Evolutionary conservation across 345 rosid species (phyloP).

Genomic region (Kandelia obovata): DNA sequence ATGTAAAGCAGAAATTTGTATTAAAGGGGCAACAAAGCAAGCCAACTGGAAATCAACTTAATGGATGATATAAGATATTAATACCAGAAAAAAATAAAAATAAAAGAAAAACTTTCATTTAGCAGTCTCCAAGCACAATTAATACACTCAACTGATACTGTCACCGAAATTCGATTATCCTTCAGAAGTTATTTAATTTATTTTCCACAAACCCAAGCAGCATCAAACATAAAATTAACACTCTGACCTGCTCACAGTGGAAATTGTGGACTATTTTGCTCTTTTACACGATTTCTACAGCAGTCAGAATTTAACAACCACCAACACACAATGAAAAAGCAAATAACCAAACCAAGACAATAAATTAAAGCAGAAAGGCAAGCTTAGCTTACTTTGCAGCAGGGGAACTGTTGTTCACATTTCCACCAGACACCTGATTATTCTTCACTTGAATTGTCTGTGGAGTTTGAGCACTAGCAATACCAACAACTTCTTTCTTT

Average conservation of each 20-base stretch:
- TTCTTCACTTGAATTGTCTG: conserved; percentile 39
- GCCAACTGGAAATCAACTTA: conserved; percentile 1
- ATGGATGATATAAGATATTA: neutral
- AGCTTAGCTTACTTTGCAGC: conserved; percentile 51
- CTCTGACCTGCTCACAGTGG: conserved; percentile 2
- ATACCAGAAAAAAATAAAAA: neutral
- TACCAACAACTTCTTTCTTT: conserved; percentile 32
- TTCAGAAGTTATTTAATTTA: neutral
- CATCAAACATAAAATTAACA: neutral
- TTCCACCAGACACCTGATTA: conserved; percentile 25
- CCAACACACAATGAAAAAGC: neutral
- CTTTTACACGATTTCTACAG: neutral
- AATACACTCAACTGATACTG: neutral
- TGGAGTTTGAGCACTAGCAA: conserved; percentile 30
- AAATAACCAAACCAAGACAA: conserved; percentile 5
- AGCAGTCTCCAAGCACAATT: neutral
- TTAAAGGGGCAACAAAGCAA: neutral
- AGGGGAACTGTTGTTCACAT: conserved; percentile 47
- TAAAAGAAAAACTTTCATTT: neutral
- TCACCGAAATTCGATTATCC: neutral
- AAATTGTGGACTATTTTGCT: neutral
- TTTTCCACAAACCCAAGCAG: neutral
- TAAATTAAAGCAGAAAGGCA: neutral
- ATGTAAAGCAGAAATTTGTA: too few relatives aligned
- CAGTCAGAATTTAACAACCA: neutral